These are phyloP conservation scores for Fusarium secorum DNA, from an alignment of 2,329 filamentous ascomycete species.

Conservation along the genomic window DNA sequence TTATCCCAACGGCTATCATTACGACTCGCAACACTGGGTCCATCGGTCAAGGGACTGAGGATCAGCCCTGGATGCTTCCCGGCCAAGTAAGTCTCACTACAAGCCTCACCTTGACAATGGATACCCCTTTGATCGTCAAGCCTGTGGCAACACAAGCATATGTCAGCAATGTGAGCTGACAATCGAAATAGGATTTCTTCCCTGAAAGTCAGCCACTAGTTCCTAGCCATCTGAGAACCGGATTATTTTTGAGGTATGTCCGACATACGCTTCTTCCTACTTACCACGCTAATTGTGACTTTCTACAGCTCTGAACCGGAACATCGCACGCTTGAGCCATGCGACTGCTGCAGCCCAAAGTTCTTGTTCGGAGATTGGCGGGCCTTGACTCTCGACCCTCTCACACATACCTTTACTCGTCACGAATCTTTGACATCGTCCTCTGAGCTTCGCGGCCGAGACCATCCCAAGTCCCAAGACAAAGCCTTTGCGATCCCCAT, in stretches of 20 bases:
- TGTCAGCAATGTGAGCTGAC: not conserved
- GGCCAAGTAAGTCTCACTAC: slow-evolving; percentile 7
- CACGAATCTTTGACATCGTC: not conserved
- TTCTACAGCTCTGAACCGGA: not conserved
- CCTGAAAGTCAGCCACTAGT: not conserved
- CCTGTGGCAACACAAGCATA: too few species aligned
- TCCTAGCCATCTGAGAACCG: not conserved
- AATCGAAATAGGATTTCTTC: not conserved
- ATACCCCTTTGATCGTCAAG: not conserved
- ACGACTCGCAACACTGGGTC: not conserved
- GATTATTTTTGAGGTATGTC: not conserved
- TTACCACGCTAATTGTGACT: not conserved
- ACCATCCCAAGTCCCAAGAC: not conserved
- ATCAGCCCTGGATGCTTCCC: not conserved
- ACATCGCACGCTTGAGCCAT: not conserved
- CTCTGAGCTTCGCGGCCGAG: not conserved
- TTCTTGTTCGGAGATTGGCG: not conserved
- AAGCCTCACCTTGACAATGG: not conserved
- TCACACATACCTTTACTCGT: not conserved
- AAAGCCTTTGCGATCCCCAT: not conserved
- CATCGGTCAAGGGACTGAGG: not conserved
- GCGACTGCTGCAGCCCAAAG: not conserved
- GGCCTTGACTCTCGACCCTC: not conserved
- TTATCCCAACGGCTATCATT: not conserved
- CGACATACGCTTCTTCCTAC: too few species aligned